phyloP scores from a whole-genome alignment of 495 filamentous ascomycete species.

The Tuber microsphaerosporum region DNA sequence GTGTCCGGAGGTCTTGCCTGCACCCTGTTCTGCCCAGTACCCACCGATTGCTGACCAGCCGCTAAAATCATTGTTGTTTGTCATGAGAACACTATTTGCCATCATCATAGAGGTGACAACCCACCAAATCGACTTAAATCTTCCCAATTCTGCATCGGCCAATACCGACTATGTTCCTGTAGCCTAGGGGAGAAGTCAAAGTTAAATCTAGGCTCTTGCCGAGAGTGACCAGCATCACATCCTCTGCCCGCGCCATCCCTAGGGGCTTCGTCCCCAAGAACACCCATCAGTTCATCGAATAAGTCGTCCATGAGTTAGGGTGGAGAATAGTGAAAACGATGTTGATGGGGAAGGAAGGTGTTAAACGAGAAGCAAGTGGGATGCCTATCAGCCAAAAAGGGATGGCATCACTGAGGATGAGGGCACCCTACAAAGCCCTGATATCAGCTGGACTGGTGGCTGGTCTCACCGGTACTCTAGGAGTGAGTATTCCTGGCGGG shows the following conservation, averaged over 20 bases:
- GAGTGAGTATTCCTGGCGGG: neutral
- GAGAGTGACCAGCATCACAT: neutral
- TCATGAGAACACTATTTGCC: neutral
- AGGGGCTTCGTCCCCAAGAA: neutral
- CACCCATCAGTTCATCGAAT: slow-evolving; percentile 8
- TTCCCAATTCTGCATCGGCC: neutral
- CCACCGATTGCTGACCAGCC: neutral
- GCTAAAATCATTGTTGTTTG: neutral
- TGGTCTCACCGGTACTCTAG: neutral
- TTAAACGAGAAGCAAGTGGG: neutral
- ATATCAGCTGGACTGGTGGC: neutral
- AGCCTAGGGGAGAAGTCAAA: neutral
- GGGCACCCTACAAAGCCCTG: neutral
- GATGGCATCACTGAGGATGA: neutral
- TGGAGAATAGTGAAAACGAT: neutral
- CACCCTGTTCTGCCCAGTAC: neutral
- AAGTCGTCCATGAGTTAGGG: slow-evolving; percentile 4
- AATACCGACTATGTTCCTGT: neutral
- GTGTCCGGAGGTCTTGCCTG: neutral
- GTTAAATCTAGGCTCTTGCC: neutral
- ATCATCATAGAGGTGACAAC: neutral
- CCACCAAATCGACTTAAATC: neutral
- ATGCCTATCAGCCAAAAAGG: neutral
- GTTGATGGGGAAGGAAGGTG: neutral
- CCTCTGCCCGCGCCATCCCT: neutral